phyloP scores from a whole-genome alignment of 129 eudicot genomes.

The sunflower (Helianthus annuus) region HanXRQr2.0-SUNRISE NC_035433.2:103463265-103463764 shows the following conservation, averaged over 20 bases:
- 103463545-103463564: constrained; percentile 98
- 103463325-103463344: too few species aligned
- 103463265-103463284: too few species aligned
- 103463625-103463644: not conserved
- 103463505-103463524: constrained; percentile 96
- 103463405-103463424: constrained; percentile 41
- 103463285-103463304: too few species aligned
- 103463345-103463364: too few species aligned
- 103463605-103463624: constrained; percentile 63
- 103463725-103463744: too few species aligned
- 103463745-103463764: too few species aligned
- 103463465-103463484: constrained; percentile 96
- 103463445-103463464: constrained; percentile 97
- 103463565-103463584: constrained; percentile 92
- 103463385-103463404: not conserved
- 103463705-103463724: too few species aligned
- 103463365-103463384: too few species aligned
- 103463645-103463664: too few species aligned
- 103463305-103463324: too few species aligned
- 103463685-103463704: too few species aligned
- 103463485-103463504: constrained; percentile 96
- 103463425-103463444: constrained; percentile 86
- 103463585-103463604: constrained; percentile 92
- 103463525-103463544: constrained; percentile 99
- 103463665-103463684: too few species aligned